Evolutionary conservation across 768 basidiomycete species (phyloP).

Genomic region (Termitomyces sp.): DNA sequence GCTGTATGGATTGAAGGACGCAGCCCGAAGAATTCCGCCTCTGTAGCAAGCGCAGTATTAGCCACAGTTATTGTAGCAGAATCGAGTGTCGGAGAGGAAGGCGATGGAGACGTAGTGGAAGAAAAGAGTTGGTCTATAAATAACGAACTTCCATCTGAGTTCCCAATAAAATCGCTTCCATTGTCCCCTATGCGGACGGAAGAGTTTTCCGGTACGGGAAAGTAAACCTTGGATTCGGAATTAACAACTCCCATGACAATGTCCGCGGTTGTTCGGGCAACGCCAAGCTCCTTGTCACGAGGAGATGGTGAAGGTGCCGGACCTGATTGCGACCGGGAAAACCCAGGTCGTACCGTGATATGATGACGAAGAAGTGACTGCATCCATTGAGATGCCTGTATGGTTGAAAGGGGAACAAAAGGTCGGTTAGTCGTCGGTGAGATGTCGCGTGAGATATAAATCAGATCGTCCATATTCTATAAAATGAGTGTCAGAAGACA

Average conservation of each 20-base stretch:
- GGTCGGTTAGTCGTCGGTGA: conserved; percentile 67
- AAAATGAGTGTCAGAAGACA: neutral
- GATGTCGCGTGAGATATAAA: conserved; percentile 66
- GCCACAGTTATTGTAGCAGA: conserved; percentile 23
- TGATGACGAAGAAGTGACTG: conserved; percentile 64
- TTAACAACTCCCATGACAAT: conserved; percentile 33
- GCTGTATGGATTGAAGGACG: conserved; percentile 40
- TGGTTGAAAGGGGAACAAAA: conserved; percentile 60
- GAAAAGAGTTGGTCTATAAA: conserved; percentile 75
- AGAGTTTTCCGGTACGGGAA: conserved; percentile 63
- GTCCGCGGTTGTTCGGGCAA: conserved; percentile 52
- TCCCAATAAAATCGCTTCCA: conserved; percentile 40
- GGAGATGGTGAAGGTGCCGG: conserved; percentile 26
- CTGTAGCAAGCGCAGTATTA: conserved; percentile 28
- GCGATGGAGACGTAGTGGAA: conserved; percentile 20
- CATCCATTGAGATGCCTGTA: conserved; percentile 81
- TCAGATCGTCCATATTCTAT: conserved; percentile 78
- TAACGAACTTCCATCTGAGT: conserved; percentile 24
- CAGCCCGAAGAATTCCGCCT: conserved; percentile 65
- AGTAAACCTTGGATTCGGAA: conserved; percentile 41
- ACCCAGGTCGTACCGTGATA: conserved; percentile 45
- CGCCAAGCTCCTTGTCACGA: conserved; percentile 66
- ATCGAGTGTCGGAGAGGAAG: conserved; percentile 20
- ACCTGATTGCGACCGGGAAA: conserved; percentile 17
- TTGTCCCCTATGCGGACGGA: conserved; percentile 76